Evolutionary conservation across 768 basidiomycete species (phyloP).

Genomic region (Crepidotus variabilis): DNA sequence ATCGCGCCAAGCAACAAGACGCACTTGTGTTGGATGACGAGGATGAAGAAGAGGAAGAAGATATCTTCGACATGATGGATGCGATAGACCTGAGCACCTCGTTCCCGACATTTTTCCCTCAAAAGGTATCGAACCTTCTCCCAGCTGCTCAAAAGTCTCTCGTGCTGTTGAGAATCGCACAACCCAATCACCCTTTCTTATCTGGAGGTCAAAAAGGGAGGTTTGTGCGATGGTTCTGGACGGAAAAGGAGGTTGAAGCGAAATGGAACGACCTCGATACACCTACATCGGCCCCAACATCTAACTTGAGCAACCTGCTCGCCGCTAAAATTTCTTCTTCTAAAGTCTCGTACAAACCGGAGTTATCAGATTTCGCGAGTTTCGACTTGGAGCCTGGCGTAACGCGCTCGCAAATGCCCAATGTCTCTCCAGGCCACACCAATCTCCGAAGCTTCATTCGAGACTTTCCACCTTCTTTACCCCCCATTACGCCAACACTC

Average conservation of each 20-base stretch:
- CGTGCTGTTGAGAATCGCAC: slow-evolving; percentile 56
- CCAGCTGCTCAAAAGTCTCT: slow-evolving; percentile 69
- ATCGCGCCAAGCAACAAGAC: slow-evolving; percentile 21
- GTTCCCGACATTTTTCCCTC: slow-evolving; percentile 66
- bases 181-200: slow-evolving; percentile 63
- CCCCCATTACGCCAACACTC: slow-evolving; percentile 62
- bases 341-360: slow-evolving; percentile 24
- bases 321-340: background rate
- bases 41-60: slow-evolving; percentile 36
- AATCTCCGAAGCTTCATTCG: slow-evolving; percentile 46
- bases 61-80: slow-evolving; percentile 33
- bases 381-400: slow-evolving; percentile 70
- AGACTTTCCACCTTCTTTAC: slow-evolving; percentile 55
- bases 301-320: background rate
- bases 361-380: slow-evolving; percentile 43
- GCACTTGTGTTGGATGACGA: slow-evolving; percentile 33
- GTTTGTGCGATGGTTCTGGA: slow-evolving; percentile 63
- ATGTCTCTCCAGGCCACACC: slow-evolving; percentile 18
- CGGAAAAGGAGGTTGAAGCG: slow-evolving; percentile 43
- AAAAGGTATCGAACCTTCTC: slow-evolving; percentile 45
- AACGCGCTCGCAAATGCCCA: slow-evolving; percentile 14
- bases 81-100: slow-evolving; percentile 26
- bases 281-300: background rate
- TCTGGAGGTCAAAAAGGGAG: slow-evolving; percentile 18
- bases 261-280: slow-evolving; percentile 34